These are phyloP conservation scores for Xanthoceras sorbifolium DNA, from an alignment of 345 rosid species.

Conservation along the genomic window DNA sequence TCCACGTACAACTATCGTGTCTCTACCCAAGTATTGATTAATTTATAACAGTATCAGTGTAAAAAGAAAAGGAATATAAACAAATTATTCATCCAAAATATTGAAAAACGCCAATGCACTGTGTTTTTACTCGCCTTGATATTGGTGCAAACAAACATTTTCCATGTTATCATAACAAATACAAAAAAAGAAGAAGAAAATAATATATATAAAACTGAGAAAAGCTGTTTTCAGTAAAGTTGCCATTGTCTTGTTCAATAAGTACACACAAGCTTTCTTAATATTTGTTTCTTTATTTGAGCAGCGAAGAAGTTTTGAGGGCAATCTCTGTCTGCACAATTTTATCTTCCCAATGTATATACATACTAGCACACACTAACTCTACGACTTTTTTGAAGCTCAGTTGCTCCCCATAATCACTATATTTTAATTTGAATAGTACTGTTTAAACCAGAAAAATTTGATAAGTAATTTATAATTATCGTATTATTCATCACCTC, in stretches of 20 bases:
- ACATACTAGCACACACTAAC: too few species aligned
- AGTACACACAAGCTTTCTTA: not conserved
- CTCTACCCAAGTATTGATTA: not conserved
- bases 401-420: not conserved
- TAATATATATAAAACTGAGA: not conserved
- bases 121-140: not conserved
- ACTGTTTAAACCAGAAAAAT: too few species aligned
- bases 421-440: not conserved
- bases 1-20: not conserved
- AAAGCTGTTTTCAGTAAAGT: conserved; percentile 14
- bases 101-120: not conserved
- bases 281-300: not conserved
- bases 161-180: not conserved
- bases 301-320: not conserved
- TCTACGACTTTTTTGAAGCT: conserved; percentile 4
- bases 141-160: not conserved
- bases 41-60: too few species aligned
- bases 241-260: conserved; percentile 5
- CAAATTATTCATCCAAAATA: not conserved
- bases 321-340: not conserved
- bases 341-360: not conserved
- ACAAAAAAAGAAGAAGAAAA: not conserved
- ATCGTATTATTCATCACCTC: not conserved
- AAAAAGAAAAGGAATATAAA: too few species aligned
- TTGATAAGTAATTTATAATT: too few species aligned